Base-by-base conservation (phyloP, 495 filamentous ascomycete species). In the Penicillium canescens region DNA sequence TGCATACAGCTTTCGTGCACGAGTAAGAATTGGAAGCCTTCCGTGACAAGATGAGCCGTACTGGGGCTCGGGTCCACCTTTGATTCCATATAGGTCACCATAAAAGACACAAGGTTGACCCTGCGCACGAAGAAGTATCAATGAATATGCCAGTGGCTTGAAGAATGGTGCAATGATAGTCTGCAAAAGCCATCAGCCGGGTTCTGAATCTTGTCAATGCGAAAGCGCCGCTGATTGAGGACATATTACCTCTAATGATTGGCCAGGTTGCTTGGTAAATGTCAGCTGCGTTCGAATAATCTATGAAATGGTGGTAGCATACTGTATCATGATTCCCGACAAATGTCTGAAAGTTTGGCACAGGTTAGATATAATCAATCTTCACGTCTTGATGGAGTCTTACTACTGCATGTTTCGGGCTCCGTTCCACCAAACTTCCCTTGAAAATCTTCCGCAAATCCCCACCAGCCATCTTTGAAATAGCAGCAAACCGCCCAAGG, bases 71-170 rank as follows among this genome's bases (percentile, higher is more conserved):
- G 71, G 33, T 74, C 69, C 44, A 75, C 72, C 79, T 49, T 72
- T 65, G 50, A 86, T 81, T 14, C 87, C 86, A 63, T 89, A 91
- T 5, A 90, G 63, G 52, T 91, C 88, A 34, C 87, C 87, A 63
- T 87, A 90, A 66, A 88, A 91, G 42, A 89, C 55, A 55, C 86
- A 90, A 1, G 88, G 88, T 49, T 88, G 86, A 18, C 87, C 86
- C 33, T 78, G 67, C 16, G 68, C 59, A 31, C 86, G 81, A n/a
- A 90, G 80, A n/a, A 90, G 81, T 48, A 90, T 90, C 41, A 86
- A 74, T 6, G 81, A 68, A 48, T 87, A 83, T 21, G 82, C 82
- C 10, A 85, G 70, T 3, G 81, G 79, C 52, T 84, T 81, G 69
- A 86, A 87, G 66, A 77, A 82, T 2, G 71, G 66, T 11, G 74